phyloP scores from a whole-genome alignment of 1,139 yeast species.

The Magnusiomyces starmeri region DNA sequence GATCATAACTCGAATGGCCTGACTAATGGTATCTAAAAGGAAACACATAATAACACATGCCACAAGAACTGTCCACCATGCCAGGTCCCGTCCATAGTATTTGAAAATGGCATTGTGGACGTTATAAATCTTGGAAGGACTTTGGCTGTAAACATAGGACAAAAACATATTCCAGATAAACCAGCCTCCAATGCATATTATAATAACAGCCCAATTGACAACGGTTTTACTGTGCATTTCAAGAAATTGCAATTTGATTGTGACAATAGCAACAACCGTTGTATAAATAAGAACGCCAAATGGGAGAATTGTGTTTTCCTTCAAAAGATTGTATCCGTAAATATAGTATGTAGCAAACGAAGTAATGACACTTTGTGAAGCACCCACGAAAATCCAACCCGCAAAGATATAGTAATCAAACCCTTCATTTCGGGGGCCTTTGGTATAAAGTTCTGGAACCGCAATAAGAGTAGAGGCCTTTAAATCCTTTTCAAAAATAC shows the following conservation, averaged over 20 bases:
- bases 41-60: conserved; percentile 42
- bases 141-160: conserved; percentile 56
- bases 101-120: conserved; percentile 61
- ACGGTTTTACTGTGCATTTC: conserved; percentile 81
- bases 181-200: conserved; percentile 83
- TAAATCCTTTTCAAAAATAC: conserved; percentile 92
- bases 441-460: conserved; percentile 79
- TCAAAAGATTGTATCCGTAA: conserved; percentile 58
- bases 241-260: conserved; percentile 67
- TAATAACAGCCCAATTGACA: conserved; percentile 59
- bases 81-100: conserved; percentile 67
- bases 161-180: conserved; percentile 76
- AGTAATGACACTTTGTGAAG: conserved; percentile 63
- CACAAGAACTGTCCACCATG: conserved; percentile 80
- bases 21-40: conserved; percentile 56
- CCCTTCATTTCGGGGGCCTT: conserved; percentile 68
- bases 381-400: conserved; percentile 73
- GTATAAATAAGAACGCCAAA: conserved; percentile 71
- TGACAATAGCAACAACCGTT: conserved; percentile 62
- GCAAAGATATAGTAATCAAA: conserved; percentile 66
- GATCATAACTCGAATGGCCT: conserved; percentile 49
- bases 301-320: conserved; percentile 75
- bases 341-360: conserved; percentile 59
- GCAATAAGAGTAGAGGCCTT: conserved; percentile 83
- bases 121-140: conserved; percentile 58